Base-by-base conservation (phyloP, 305 asterid genomes). In the Lippia alba region DNA sequence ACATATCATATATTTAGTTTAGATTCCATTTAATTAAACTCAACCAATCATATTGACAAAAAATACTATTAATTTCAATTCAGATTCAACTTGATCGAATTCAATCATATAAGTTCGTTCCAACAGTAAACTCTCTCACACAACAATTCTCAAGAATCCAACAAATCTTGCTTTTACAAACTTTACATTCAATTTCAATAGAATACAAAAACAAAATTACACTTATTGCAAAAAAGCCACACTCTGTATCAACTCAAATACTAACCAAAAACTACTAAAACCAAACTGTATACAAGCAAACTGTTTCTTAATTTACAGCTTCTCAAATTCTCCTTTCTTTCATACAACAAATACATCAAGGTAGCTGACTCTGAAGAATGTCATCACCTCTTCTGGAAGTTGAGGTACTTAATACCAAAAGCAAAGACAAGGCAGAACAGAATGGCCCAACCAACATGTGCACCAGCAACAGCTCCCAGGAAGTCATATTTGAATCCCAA, bases 371-470 rank as follows among this genome's bases (percentile, higher is more conserved):
- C 41, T 8, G 41, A 36, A 36, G 41, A 36, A 36, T 36, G 79
- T 69, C 66, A 15, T 84, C 82, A 91, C 84, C 98, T 91, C 80
- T 70, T 88, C 66, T 94, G 99, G 87, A 88, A 91, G 81, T 94
- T 94, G 73, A 94, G 81, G 84, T 69, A 89, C 89, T 90, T 94
- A 65, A 94, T 88, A 41, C 85, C 91, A 44, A 78, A 91, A 3
- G 96, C 96, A 70, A 94, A 94, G 4, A 88, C 84, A 34, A 88
- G 58, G 66, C 89, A 81, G 81, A 94, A 94, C 55, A 91, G 85
- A 34, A 89, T 24, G 4, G 85, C 92, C 97, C 97, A 91, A 0
- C 60, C 93, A 18, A 91, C 81, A 73, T 91, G 99, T 5, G 83
- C 92, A 14, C 24, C 86, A 30, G 86, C 96, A 45, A 94, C 99